Conservation (phyloP, 345 rosid species). For the Brassica incana region DNA sequence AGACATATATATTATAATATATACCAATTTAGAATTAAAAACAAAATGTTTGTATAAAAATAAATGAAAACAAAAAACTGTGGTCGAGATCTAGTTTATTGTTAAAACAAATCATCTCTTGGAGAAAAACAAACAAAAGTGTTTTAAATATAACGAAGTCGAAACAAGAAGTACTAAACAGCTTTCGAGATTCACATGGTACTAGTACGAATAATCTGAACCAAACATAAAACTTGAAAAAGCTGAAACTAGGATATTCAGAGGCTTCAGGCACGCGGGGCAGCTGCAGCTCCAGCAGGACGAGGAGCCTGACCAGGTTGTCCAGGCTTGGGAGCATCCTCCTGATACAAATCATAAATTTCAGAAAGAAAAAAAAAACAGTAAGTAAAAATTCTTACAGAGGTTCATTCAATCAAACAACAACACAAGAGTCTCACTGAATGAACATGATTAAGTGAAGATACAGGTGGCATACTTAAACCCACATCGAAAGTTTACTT, state of each 20-base stretch:
- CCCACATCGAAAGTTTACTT: not conserved
- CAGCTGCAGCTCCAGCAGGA: slow-evolving; percentile 30
- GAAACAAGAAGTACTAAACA: not conserved
- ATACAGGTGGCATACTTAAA: not conserved
- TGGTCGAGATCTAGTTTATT: no score
- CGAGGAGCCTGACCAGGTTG: slow-evolving; percentile 42
- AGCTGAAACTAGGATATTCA: not conserved
- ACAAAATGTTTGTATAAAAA: no score
- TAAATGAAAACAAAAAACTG: no score
- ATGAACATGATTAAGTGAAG: not conserved
- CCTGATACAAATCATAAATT: slow-evolving; percentile 7
- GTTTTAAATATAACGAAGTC: not conserved
- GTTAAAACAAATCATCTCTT: not conserved
- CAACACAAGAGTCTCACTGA: not conserved
- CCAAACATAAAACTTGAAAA: not conserved
- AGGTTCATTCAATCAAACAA: not conserved
- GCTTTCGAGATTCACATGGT: slow-evolving; percentile 2
- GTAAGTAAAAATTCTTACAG: not conserved
- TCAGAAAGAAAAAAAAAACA: not conserved
- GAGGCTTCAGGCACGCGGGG: slow-evolving; percentile 33
- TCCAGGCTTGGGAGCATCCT: slow-evolving; percentile 41
- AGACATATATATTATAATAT: no score
- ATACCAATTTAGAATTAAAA: no score
- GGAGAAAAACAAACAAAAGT: not conserved
- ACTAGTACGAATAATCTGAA: not conserved